Base-by-base conservation (phyloP, 1,284 basidiomycete genomes). In the Malassezia arunalokei region DNA sequence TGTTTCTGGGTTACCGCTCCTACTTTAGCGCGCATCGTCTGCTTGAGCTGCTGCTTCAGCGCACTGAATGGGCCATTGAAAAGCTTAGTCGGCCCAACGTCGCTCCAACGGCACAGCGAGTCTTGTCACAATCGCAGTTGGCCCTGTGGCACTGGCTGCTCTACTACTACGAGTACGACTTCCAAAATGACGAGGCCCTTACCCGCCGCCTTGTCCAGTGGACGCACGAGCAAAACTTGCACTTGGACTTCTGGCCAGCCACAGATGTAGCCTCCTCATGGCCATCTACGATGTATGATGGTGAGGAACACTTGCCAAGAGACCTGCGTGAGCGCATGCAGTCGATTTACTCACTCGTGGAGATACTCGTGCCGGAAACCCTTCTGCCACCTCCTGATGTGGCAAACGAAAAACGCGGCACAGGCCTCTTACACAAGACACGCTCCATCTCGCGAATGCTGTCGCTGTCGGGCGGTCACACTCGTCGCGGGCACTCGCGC, bases 61-160 rank as follows among this genome's bases (percentile, higher is more conserved):
- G 53, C 32, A 40, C 44, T n/a, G 53, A 50, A 24, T 55, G 53
- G 53, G 47, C 53, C 33, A 44, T 44, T 37, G 24, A 14, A 28
- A 46, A 47, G 27, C 37, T 55, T 6, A 35, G n/a, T 17, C 30
- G 30, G 9, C 17, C 47, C 6, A 24, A 7, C 15, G 28, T 14
- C n/a, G 15, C 20, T 12, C 17, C 27, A 29, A 33, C 24, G 8
- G 49, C 49, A 7, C 30, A 30, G 38, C 29, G 37, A 12, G 53
- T 55, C 28, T 29, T 55, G 11, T 8, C 31, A 20, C 40, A 43
- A 40, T 49, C 53, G 28, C 40, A 50, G 17, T 11, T 29, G n/a
- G 53, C 53, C n/a, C 30, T 55, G 1, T 30, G 31, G 29, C 35
- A 41, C 47, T 55, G 53, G 53, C 6, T 55, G 39, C 24, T 38